Evolutionary conservation across 805 yeast genomes (phyloP), one percentile per base, ranked within the genome.

Genomic region (Danielia oregonensis): DNA sequence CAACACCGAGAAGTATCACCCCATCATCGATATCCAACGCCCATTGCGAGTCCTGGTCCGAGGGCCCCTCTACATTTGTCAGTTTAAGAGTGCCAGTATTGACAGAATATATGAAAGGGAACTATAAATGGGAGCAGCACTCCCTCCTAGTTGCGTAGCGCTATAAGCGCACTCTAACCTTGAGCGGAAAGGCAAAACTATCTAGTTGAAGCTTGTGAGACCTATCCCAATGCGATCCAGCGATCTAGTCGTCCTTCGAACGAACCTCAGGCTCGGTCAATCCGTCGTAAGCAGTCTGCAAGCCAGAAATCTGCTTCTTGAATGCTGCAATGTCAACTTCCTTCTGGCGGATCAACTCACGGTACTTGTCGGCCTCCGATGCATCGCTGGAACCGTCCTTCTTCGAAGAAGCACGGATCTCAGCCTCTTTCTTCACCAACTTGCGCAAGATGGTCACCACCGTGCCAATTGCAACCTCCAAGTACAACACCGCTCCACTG

Each of bases 401-500:
- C 26, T 13, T 31, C 26, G 32, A 16, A 35, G 58, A 28, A 30
- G 41, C 24, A 35, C 70, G 48, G 41, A 38, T 55, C 24, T 52
- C 57, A 7, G 50, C 36, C 36, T 65, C 67, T 65, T 61, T 75
- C 56, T 48, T 62, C 26, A 76, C 74, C 54, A 79, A 59, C 53
- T 76, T 74, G 40, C 63, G 65, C 30, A 78, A 65, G 34, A 79
- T 68, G 24, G 70, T 67, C 43, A 72, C 60, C 30, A 77, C 75
- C 0, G 81, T 76, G 24, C 66, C 68, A 37, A 78, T 77, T 7
- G 80, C 75, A 30, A 78, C 43, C 37, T 61, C 65, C 48, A 76
- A 67, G 54, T 74, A 79, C 39, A 79, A 55, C 4, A 78, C 79
- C 6, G 80, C 81, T 6, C 85, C 86, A 11, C 78, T 70, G 35